Percentiles rank a stretch among this genome's conserved stretches.
Evolutionary conservation across 495 filamentous ascomycete genomes (phyloP).

Genomic region (Penicillium nucicola): DNA sequence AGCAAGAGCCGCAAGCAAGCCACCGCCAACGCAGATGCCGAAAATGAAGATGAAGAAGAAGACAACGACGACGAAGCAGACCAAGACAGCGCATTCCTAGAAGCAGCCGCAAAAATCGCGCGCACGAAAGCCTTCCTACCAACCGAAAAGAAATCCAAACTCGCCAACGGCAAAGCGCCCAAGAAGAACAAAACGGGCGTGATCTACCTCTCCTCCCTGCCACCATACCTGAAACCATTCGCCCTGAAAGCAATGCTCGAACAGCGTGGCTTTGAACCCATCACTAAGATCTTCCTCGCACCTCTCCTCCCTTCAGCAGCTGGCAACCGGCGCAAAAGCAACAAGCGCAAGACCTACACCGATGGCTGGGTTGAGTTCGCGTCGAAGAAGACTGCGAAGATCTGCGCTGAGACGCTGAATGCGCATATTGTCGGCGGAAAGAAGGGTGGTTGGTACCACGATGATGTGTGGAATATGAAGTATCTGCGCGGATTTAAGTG

Average conservation of each 20-base stretch:
- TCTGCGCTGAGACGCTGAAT: conserved; percentile 82
- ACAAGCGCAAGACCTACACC: conserved; percentile 81
- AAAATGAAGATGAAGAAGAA: conserved; percentile 23
- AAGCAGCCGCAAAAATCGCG: conserved; percentile 11
- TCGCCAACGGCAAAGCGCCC: conserved; percentile 14
- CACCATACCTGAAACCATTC: conserved; percentile 90
- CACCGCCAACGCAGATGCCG: conserved; percentile 7
- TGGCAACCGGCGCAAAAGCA: conserved; percentile 61
- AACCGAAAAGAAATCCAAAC: conserved; percentile 20
- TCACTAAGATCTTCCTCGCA: conserved; percentile 83
- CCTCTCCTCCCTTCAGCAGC: conserved; percentile 69
- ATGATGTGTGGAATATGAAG: conserved; percentile 86
- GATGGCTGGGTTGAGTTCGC: conserved; percentile 96
- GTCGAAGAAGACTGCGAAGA: conserved; percentile 73
- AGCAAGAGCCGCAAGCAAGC: conserved; percentile 6
- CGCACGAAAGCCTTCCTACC: conserved; percentile 9
- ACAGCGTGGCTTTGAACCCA: conserved; percentile 62
- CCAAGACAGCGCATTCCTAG: conserved; percentile 18
- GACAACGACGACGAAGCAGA: neutral
- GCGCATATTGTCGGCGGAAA: conserved; percentile 77
- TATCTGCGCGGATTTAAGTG: conserved; percentile 81
- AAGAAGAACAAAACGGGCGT: conserved; percentile 62
- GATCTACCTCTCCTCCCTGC: conserved; percentile 84
- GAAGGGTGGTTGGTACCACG: conserved; percentile 66
- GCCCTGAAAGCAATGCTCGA: conserved; percentile 76